A percentile compares a stretch with the other conserved stretches of the same genome.
Conservation (phyloP, 2,329 filamentous ascomycete genomes). For the Nigrospora osmanthi region DNA sequence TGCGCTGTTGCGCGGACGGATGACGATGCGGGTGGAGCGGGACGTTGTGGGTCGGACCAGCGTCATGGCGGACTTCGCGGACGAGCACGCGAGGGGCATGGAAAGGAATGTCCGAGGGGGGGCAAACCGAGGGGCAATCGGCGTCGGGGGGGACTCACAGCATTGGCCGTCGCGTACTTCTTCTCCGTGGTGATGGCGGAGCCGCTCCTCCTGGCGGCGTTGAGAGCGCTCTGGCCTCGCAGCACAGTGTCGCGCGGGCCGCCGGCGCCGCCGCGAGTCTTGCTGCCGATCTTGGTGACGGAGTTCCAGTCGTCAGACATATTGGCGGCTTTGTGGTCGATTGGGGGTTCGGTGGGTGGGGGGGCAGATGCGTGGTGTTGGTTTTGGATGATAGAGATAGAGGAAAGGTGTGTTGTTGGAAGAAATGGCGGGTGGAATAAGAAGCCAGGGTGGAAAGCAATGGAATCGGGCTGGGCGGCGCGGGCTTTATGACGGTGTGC, state of each 20-base stretch:
- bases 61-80: no score
- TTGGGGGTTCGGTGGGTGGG: slow-evolving; percentile 1
- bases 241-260: slow-evolving; percentile 77
- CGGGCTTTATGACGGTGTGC: slow-evolving; percentile 2
- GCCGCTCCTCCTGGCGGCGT: slow-evolving; percentile 80
- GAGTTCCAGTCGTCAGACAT: slow-evolving; percentile 74
- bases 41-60: no score
- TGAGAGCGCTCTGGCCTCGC: slow-evolving; percentile 73
- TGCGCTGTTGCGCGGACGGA: no score
- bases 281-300: slow-evolving; percentile 91
- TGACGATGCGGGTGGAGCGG: no score
- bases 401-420: no score
- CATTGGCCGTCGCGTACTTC: slow-evolving; percentile 73
- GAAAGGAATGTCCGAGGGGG: no score
- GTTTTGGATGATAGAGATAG: slow-evolving; percentile 6
- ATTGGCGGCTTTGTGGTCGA: slow-evolving; percentile 36
- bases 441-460: not conserved
- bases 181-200: slow-evolving; percentile 80
- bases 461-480: not conserved
- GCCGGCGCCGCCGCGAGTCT: slow-evolving; percentile 60
- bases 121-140: no score
- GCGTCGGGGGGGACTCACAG: slow-evolving; percentile 49
- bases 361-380: slow-evolving; percentile 3
- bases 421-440: no score
- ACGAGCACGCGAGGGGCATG: no score